A percentile compares a stretch with the other conserved stretches of the same genome.
phyloP scores from a whole-genome alignment of 495 filamentous ascomycete genomes.

The Penicillium turbatum region DNA sequence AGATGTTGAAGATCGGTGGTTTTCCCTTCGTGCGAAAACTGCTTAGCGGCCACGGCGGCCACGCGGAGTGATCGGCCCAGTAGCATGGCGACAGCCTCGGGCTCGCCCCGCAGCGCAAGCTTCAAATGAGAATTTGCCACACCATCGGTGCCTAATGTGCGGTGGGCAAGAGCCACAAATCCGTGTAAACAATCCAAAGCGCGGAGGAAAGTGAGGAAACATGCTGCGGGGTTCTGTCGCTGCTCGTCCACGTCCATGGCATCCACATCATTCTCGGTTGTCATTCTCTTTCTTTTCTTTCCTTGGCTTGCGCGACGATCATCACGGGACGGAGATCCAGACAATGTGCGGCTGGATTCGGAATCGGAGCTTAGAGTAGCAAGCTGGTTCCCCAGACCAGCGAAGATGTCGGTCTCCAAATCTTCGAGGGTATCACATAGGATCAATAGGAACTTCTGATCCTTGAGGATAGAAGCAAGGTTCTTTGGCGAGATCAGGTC shows the following conservation, averaged over 20 bases:
- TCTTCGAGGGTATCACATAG: slow-evolving; percentile 39
- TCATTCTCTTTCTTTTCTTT: slow-evolving; percentile 42
- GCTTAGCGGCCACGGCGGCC: slow-evolving; percentile 32
- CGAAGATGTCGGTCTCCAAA: slow-evolving; percentile 35
- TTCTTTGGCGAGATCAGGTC: slow-evolving; percentile 41
- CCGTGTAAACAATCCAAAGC: slow-evolving; percentile 39
- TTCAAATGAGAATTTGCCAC: slow-evolving; percentile 51
- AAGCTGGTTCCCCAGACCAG: slow-evolving; percentile 25
- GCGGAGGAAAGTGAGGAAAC: slow-evolving; percentile 39
- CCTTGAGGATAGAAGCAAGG: slow-evolving; percentile 46
- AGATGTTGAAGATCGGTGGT: slow-evolving; percentile 42
- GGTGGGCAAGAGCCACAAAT: slow-evolving; percentile 26
- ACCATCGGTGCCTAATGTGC: slow-evolving; percentile 27
- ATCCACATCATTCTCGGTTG: slow-evolving; percentile 31
- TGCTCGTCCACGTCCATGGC: slow-evolving; percentile 37
- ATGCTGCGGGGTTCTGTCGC: slow-evolving; percentile 35
- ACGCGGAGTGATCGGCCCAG: slow-evolving; percentile 39
- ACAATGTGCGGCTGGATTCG: slow-evolving; percentile 40
- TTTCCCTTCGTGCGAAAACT: slow-evolving; percentile 32
- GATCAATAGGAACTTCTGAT: slow-evolving; percentile 47
- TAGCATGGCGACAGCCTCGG: slow-evolving; percentile 44
- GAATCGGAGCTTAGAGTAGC: slow-evolving; percentile 27
- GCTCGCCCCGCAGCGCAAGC: slow-evolving; percentile 45
- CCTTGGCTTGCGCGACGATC: slow-evolving; percentile 37
- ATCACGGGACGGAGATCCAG: slow-evolving; percentile 27